Percentiles rank a stretch among this genome's conserved stretches.
Conservation (phyloP, 192 early-diverging fungal genomes). For the Mortierella hygrophila region DNA sequence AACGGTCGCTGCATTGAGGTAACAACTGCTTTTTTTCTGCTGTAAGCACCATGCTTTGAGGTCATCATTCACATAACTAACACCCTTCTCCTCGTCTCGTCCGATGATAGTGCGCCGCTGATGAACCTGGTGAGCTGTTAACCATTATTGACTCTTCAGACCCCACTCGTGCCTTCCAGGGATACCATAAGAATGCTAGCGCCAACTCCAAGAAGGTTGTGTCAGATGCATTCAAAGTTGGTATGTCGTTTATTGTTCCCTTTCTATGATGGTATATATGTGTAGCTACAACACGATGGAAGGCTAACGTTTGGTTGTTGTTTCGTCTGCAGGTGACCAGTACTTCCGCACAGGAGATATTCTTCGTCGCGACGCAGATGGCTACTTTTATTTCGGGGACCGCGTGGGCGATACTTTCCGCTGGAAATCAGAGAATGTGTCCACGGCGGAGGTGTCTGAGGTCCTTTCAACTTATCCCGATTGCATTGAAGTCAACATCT, state of each 20-base stretch:
- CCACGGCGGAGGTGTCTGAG: constrained; percentile 73
- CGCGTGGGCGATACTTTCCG: constrained; percentile 82
- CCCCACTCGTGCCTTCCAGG: constrained; percentile 50
- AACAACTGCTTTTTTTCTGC: neutral
- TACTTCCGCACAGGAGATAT: constrained; percentile 76
- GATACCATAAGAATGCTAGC: constrained; percentile 66
- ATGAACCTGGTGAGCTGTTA: constrained; percentile 70
- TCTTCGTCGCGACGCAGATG: constrained; percentile 63
- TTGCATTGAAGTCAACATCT: constrained; percentile 75
- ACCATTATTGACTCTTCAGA: constrained; percentile 42
- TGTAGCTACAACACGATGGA: neutral
- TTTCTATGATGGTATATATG: neutral
- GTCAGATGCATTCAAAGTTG: constrained; percentile 70
- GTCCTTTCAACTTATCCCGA: constrained; percentile 66
- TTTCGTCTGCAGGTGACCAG: constrained; percentile 63
- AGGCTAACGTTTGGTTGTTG: neutral
- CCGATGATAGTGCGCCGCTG: constrained; percentile 26
- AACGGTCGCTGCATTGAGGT: constrained; percentile 69
- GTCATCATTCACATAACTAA: neutral
- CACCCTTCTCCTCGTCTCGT: neutral
- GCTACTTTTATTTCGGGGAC: constrained; percentile 76
- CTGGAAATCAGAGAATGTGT: constrained; percentile 77
- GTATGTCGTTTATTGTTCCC: constrained; percentile 51
- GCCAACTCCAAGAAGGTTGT: constrained; percentile 71
- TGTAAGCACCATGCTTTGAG: neutral